Base-by-base conservation (phyloP, 2,329 filamentous ascomycete genomes). In the Annulohypoxylon truncatum region DNA sequence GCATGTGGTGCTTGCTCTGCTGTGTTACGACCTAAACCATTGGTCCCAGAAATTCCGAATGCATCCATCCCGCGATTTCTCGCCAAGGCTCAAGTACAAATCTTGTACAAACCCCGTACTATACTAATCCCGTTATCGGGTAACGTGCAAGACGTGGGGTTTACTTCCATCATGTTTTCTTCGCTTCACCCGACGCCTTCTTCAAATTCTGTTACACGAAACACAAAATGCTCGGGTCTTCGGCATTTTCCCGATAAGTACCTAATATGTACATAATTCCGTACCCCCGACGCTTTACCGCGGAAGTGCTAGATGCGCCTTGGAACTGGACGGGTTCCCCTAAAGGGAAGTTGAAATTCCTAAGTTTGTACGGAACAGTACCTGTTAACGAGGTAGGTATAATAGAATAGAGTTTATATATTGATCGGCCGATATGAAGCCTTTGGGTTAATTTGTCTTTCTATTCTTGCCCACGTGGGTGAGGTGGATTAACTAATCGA, bases 91-190 rank as follows among this genome's bases (percentile, higher is more conserved):
- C 18, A 42, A 42, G 38, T 42, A 42, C 18, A 42, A 42, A 20
- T 18, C 38, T 42, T 56, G 38, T 52, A 44, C 35, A 22, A 24
- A 22, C 22, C 42, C 42, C 51, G 35, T 54, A 42, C 44, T 28
- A 64, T 61, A 42, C 38, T 15, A 42, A 42, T 42, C 38, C 66
- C 64, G 66, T 31, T 69, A 67, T 69, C 66, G 66, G 63, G 63
- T 64, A 64, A 46, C 58, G 66, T 68, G 63, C n/a, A 10, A 42
- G 38, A 42, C 38, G 38, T 42, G 38, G 66, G 63, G 59, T 33
- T n/a, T 47, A 42, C 40, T 2, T 35, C 12, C 8, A 1, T 1
- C 6, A n/a, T 35, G 12, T 15, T 31, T 31, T 31, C 13, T 12
- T 31, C 29, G 29, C 9, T 12, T 31, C 29, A 31, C 29, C 29